These are phyloP conservation scores for Myxozyma nipponensis DNA, from an alignment of 805 yeast species.

Conservation along the genomic window DNA sequence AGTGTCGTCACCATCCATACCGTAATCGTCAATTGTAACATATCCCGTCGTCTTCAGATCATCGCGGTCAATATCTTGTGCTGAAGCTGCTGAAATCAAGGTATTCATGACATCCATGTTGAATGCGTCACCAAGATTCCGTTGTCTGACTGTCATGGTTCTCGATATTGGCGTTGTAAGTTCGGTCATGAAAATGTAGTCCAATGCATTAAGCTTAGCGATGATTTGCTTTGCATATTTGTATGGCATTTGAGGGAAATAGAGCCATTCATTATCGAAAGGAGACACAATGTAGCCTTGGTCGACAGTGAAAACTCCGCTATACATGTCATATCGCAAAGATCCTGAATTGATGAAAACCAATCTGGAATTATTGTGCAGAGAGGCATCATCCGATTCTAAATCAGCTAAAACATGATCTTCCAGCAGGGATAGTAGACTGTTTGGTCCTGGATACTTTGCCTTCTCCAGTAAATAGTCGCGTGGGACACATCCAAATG, in stretches of 20 bases:
- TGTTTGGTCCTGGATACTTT: constrained; percentile 55
- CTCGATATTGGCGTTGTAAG: constrained; percentile 27
- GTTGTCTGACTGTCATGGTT: constrained; percentile 22
- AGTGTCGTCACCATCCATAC: constrained; percentile 81
- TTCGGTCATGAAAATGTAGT: constrained; percentile 40
- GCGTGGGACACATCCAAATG: constrained; percentile 62
- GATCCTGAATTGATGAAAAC: constrained; percentile 83
- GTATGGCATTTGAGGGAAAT: constrained; percentile 55
- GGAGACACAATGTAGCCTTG: constrained; percentile 82
- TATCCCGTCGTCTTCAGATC: constrained; percentile 57
- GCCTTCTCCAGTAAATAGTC: constrained; percentile 66
- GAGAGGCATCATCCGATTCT: constrained; percentile 29
- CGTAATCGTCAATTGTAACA: constrained; percentile 79
- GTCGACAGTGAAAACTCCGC: constrained; percentile 79
- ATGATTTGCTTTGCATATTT: constrained; percentile 53
- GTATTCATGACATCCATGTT: constrained; percentile 22
- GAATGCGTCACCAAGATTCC: constrained; percentile 23
- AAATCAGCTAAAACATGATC: constrained; percentile 51
- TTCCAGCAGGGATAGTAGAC: constrained; percentile 58
- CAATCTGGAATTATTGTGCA: constrained; percentile 43
- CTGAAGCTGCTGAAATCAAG: constrained; percentile 15
- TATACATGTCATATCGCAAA: constrained; percentile 76
- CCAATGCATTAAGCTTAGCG: constrained; percentile 53
- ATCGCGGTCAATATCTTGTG: constrained; percentile 30
- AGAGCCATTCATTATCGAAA: constrained; percentile 74